Conservation (phyloP, 345 rosid species). For the Camelina sativa region DNA sequence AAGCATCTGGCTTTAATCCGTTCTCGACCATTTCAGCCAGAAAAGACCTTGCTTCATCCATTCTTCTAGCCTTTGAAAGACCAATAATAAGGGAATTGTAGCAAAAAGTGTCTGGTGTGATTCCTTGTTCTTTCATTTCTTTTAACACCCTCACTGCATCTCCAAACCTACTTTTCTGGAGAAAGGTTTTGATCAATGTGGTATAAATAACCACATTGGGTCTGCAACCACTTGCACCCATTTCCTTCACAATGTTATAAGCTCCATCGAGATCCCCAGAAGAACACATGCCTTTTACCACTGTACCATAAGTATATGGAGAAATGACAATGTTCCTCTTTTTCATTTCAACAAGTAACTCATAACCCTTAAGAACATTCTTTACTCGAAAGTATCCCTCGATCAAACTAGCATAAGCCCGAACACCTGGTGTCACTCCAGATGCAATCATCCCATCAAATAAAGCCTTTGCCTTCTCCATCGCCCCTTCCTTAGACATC, state of each 20-base stretch:
- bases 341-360: constrained; percentile 66
- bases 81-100: constrained; percentile 77
- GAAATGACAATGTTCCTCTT: constrained; percentile 57
- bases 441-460: constrained; percentile 61
- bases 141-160: constrained; percentile 61
- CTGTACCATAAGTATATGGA: constrained; percentile 50
- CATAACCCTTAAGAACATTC: constrained; percentile 47
- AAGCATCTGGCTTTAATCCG: constrained; percentile 69
- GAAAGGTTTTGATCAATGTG: constrained; percentile 62
- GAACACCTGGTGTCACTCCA: constrained; percentile 63
- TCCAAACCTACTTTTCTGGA: constrained; percentile 54
- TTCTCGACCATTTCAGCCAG: constrained; percentile 62
- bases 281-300: constrained; percentile 62
- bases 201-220: constrained; percentile 69
- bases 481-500: constrained; percentile 61
- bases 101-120: constrained; percentile 69
- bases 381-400: constrained; percentile 59
- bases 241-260: constrained; percentile 52
- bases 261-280: constrained; percentile 62
- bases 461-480: constrained; percentile 67
- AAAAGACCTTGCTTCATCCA: constrained; percentile 70
- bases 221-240: constrained; percentile 60
- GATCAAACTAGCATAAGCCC: constrained; percentile 62
- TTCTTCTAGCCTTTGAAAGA: constrained; percentile 70
- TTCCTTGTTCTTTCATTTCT: constrained; percentile 62